Evolutionary conservation across 768 basidiomycete species (phyloP).

Genomic region (Rickenella mellea): DNA sequence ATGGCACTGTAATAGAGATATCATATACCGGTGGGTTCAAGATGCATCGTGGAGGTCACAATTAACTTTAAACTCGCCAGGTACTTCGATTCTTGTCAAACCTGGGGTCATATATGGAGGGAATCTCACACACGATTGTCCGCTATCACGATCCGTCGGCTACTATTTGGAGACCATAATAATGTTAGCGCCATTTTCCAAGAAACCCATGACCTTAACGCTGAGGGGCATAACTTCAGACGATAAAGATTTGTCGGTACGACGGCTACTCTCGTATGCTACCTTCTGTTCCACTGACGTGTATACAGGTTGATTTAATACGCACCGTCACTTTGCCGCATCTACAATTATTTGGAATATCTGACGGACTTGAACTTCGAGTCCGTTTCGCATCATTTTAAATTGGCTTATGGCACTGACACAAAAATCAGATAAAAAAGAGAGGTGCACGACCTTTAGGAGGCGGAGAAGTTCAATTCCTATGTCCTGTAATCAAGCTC

Average conservation of each 20-base stretch:
- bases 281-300: slow-evolving; percentile 3
- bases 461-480: slow-evolving; percentile 88
- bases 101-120: slow-evolving; percentile 91
- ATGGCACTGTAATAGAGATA: slow-evolving; percentile 92
- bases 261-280: slow-evolving; percentile 16
- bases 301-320: slow-evolving; percentile 67
- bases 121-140: slow-evolving; percentile 74
- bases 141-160: slow-evolving; percentile 79
- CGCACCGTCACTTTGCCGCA: slow-evolving; percentile 88
- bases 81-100: slow-evolving; percentile 85
- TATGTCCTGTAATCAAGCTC: slow-evolving; percentile 87
- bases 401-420: not conserved
- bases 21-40: slow-evolving; percentile 73
- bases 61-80: slow-evolving; percentile 25
- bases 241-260: slow-evolving; percentile 82
- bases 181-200: slow-evolving; percentile 88
- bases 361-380: slow-evolving; percentile 82
- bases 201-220: slow-evolving; percentile 74
- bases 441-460: slow-evolving; percentile 87
- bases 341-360: slow-evolving; percentile 82
- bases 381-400: slow-evolving; percentile 28
- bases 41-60: not conserved
- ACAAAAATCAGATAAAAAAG: slow-evolving; percentile 68
- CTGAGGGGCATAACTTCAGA: slow-evolving; percentile 89
- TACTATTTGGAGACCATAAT: slow-evolving; percentile 90